Percentiles rank a stretch among this genome's conserved stretches.
phyloP scores from a whole-genome alignment of 1,284 basidiomycete species.

The Clitocybe nebularis region DNA sequence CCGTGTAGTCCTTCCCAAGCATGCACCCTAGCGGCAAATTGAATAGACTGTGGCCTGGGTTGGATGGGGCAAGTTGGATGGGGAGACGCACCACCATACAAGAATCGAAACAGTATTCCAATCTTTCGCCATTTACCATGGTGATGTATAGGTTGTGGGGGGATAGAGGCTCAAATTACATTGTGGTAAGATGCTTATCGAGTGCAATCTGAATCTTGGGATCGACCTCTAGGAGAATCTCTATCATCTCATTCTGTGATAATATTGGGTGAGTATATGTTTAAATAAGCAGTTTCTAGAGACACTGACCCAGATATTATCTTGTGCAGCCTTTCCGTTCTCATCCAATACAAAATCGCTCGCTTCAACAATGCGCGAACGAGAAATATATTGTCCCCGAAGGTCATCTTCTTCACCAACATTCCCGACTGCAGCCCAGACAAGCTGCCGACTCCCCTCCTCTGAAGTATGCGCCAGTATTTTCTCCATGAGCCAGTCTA shows the following conservation, averaged over 20 bases:
- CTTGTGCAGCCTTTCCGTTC: constrained; percentile 35
- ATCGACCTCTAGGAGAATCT: neutral
- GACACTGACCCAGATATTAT: constrained; percentile 12
- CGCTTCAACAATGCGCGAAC: constrained; percentile 27
- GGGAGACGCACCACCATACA: no score
- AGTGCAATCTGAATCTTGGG: neutral
- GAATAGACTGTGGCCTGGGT: no score
- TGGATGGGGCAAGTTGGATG: no score
- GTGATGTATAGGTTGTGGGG: neutral
- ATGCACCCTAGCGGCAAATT: no score
- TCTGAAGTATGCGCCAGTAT: constrained; percentile 30
- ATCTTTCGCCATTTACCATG: neutral
- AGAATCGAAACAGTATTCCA: neutral
- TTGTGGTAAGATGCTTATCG: neutral
- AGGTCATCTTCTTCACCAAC: constrained; percentile 25
- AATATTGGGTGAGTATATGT: neutral
- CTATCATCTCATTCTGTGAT: neutral
- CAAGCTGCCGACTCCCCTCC: constrained; percentile 35
- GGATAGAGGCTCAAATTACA: neutral
- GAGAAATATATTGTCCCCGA: constrained; percentile 31
- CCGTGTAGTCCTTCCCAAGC: no score
- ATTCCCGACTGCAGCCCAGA: constrained; percentile 35
- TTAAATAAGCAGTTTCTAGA: neutral
- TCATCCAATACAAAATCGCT: constrained; percentile 41
- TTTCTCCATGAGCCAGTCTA: constrained; percentile 20